Conservation (phyloP, 2,329 filamentous ascomycete species). For the Ophiostoma pallidulum region DNA sequence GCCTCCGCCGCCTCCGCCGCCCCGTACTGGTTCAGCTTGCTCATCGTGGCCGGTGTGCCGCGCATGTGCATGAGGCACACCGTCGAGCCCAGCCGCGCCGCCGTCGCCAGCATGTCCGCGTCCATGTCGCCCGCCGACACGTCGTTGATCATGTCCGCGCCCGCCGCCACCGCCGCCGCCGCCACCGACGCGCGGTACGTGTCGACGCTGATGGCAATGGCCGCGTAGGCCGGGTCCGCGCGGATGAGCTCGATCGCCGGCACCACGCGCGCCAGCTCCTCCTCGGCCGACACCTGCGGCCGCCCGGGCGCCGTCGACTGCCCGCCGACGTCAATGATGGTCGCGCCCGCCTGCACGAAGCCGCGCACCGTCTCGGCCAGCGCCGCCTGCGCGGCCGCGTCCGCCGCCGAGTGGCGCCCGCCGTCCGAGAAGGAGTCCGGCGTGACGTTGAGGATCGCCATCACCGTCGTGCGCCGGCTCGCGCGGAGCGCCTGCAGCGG, state of each 20-base stretch:
- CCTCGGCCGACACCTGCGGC: constrained; percentile 55
- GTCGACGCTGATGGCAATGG: constrained; percentile 73
- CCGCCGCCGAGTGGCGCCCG: constrained; percentile 46
- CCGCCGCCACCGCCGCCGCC: constrained; percentile 61
- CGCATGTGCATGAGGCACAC: constrained; percentile 91
- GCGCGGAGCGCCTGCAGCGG: constrained; percentile 50
- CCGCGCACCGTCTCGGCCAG: constrained; percentile 49
- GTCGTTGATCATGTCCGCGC: constrained; percentile 92
- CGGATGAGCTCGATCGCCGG: constrained; percentile 71
- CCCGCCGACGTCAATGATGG: constrained; percentile 85
- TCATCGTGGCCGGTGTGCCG: constrained; percentile 78
- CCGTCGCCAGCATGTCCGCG: constrained; percentile 68
- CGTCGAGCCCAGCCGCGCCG: constrained; percentile 67
- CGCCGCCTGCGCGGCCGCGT: constrained; percentile 30
- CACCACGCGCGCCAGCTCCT: constrained; percentile 70
- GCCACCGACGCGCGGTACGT: constrained; percentile 86
- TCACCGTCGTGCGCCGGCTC: constrained; percentile 62
- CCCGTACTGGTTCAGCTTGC: constrained; percentile 52
- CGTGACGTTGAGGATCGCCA: constrained; percentile 92
- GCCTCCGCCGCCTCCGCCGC: constrained; percentile 13
- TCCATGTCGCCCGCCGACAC: constrained; percentile 78
- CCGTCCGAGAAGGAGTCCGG: constrained; percentile 97
- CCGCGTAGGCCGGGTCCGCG: constrained; percentile 21
- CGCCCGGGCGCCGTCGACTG: constrained; percentile 82
- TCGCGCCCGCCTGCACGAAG: constrained; percentile 61